Evolutionary conservation across 352 stramenopile species (phyloP), one percentile per base, ranked within the genome.

Genomic region (Phytophthora multivora): DNA sequence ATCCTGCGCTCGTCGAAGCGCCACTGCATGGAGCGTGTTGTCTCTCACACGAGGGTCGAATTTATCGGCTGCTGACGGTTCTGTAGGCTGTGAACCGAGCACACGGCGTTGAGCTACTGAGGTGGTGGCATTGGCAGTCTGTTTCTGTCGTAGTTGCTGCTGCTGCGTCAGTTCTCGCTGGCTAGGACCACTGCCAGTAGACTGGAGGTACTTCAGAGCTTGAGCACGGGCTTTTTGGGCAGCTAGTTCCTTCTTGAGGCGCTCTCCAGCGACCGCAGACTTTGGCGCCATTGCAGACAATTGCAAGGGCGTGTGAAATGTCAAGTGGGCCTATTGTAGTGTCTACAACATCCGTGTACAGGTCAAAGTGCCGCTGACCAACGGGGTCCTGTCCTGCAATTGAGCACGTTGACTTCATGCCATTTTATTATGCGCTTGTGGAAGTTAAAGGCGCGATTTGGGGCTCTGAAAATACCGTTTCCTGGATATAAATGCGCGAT

Each of bases 21-120:
- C 80, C 47, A 91, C 45, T n/a, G 60, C 79, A 36, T 92, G 76
- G 25, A 95, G 69, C 31, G 86, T 95, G 56, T 95, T 95, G 63
- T 95, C 86, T 16, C 82, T 76, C 28, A 86, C 57, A 31, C 73
- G 69, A 58, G 79, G 70, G 28, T 85, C 75, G 40, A 69, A 69
- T 13, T 59, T 69, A 21, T 70, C 55, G 1, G 59, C 55, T 3
- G 65, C 49, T 25, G 54, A 54, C 3, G 51, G 51, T 19, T 46
- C 63, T 35, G 42, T 60, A 28, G 65, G 62, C 18, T 65, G 35
- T 9, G 51, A 23, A 13, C 69, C 60, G 18, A 66, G 13, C 35
- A 85, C 68, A 25, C 72, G 63, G 31, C 74, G 65, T 55, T 86
- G 75, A 6, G 80, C 69, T 16, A 76, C 54, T 25, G 63, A 36